Conservation (phyloP, 768 basidiomycete species). For the Amanita muscaria region DNA sequence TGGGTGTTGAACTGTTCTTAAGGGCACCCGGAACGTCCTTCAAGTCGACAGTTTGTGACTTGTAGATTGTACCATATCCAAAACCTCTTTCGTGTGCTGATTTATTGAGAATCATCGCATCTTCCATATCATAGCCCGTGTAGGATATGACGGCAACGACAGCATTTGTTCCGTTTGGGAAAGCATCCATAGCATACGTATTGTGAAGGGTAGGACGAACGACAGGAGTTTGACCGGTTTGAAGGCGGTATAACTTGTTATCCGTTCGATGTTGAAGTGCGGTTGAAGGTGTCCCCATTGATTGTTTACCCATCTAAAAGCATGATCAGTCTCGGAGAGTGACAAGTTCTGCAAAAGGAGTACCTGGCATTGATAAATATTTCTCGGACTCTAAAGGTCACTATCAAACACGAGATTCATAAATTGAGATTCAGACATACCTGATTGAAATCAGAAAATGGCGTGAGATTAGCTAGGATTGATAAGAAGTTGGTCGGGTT, state of each 20-base stretch:
- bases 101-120: conserved; percentile 99
- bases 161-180: conserved; percentile 97
- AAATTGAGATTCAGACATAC: conserved; percentile 33
- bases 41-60: conserved; percentile 86
- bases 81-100: conserved; percentile 98
- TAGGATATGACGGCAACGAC: conserved; percentile 99
- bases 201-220: conserved; percentile 90
- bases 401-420: background rate
- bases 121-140: conserved; percentile 99
- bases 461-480: conserved; percentile 94
- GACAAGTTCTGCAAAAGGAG: background rate
- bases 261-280: conserved; percentile 89
- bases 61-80: conserved; percentile 94
- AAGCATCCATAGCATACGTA: conserved; percentile 95
- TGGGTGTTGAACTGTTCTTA: conserved; percentile 46
- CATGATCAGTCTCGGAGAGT: background rate
- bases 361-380: conserved; percentile 92
- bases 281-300: conserved; percentile 97
- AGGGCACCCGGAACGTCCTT: conserved; percentile 67
- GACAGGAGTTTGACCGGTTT: conserved; percentile 90
- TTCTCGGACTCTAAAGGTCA: conserved; percentile 63
- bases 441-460: conserved; percentile 99
- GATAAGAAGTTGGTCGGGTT: conserved; percentile 93
- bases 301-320: conserved; percentile 97
- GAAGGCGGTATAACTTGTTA: conserved; percentile 95